A percentile compares a stretch with the other conserved stretches of the same genome.
Conservation (phyloP, 2,329 filamentous ascomycete species). For the Pseudogymnoascus sp. region DNA sequence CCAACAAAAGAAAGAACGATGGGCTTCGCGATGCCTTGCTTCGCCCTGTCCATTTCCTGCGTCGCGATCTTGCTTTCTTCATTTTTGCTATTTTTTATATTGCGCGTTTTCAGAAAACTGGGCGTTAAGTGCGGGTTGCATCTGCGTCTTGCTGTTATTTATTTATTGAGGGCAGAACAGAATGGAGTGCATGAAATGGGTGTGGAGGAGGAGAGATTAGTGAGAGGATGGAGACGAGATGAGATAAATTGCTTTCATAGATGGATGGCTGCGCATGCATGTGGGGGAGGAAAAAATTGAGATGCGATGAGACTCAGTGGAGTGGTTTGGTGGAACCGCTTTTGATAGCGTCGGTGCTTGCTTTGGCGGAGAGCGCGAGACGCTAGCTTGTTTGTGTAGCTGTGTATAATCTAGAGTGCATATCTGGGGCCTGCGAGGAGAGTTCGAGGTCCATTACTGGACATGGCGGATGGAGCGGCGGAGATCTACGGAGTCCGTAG, state of each 20-base stretch:
- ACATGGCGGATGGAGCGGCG: neutral
- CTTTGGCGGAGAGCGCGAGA: neutral
- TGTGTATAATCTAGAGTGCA: conserved; percentile 9
- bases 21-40: neutral
- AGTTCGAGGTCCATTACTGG: neutral
- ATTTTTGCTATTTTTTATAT: neutral
- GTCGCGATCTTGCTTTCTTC: conserved; percentile 4
- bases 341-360: neutral
- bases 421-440: neutral
- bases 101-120: conserved; percentile 1
- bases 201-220: conserved; percentile 4
- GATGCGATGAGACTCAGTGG: conserved; percentile 8
- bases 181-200: conserved; percentile 8
- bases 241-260: conserved; percentile 5
- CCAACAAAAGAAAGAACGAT: neutral
- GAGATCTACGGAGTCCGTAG: neutral
- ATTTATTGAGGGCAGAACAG: conserved; percentile 1
- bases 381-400: neutral
- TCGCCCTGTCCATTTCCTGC: neutral
- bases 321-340: conserved; percentile 4
- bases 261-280: conserved; percentile 5
- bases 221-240: neutral
- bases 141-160: conserved; percentile 2
- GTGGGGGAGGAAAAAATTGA: conserved; percentile 1
- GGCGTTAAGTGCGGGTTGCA: conserved; percentile 8